Evolutionary conservation across 2,329 filamentous ascomycete genomes (phyloP).

Genomic region (Sporothrix euskadiensis): DNA sequence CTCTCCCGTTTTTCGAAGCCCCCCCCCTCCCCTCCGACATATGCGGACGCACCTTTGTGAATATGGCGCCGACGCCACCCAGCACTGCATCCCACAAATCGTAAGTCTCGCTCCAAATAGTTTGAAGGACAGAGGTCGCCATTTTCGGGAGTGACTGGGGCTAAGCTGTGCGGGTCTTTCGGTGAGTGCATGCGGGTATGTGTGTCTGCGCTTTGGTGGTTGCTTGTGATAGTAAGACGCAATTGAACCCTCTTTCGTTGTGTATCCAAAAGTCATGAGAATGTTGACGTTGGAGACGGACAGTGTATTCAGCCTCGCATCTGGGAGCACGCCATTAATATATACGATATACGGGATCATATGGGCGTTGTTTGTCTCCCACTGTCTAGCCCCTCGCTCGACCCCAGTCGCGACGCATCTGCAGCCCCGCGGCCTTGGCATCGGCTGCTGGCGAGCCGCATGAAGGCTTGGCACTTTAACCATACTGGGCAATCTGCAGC

Average conservation of each 20-base stretch:
- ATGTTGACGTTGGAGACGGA: not conserved
- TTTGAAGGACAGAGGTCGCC: constrained; percentile 15
- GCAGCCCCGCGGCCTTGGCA: constrained; percentile 13
- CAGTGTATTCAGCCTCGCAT: not conserved
- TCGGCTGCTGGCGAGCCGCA: not conserved
- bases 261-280: not conserved
- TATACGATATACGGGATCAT: too few species aligned
- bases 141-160: not conserved
- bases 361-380: not conserved
- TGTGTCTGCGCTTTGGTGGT: not conserved
- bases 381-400: not conserved
- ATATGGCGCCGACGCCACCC: constrained; percentile 31
- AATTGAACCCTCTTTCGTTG: not conserved
- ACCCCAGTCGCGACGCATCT: not conserved
- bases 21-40: not conserved
- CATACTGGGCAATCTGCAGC: constrained; percentile 20
- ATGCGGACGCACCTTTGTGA: constrained; percentile 27
- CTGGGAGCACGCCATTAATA: not conserved
- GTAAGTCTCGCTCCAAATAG: constrained; percentile 31
- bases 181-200: not conserved
- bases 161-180: not conserved
- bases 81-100: constrained; percentile 34
- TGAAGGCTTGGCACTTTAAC: constrained; percentile 24
- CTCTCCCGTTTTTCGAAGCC: not conserved
- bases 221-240: not conserved